Evolutionary conservation across 1,139 yeast species (phyloP).

Genomic region (Taphrina sp.): DNA sequence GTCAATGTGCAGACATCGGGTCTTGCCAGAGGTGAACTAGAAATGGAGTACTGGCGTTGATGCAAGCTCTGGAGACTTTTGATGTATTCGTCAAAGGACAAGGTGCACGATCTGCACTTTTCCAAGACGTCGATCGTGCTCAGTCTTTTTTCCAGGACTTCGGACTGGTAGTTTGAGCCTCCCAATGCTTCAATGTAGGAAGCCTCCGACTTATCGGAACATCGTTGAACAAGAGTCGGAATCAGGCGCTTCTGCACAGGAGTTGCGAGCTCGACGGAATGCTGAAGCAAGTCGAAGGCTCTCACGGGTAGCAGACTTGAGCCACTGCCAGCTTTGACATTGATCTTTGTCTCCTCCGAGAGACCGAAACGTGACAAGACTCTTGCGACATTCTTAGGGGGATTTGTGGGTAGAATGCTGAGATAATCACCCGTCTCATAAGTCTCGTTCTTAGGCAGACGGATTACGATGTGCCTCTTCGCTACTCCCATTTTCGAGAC

Average conservation of each 20-base stretch:
- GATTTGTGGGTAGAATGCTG: slow-evolving; percentile 29
- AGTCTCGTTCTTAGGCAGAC: slow-evolving; percentile 20
- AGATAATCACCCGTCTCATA: slow-evolving; percentile 32
- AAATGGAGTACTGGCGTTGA: slow-evolving; percentile 30
- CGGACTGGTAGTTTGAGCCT: slow-evolving; percentile 23
- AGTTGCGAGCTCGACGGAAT: slow-evolving; percentile 25
- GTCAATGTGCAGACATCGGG: slow-evolving; percentile 25
- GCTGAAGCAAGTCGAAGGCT: slow-evolving; percentile 21
- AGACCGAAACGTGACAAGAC: slow-evolving; percentile 21
- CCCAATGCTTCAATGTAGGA: slow-evolving; percentile 22
- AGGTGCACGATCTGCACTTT: slow-evolving; percentile 10
- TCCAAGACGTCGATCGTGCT: slow-evolving; percentile 30
- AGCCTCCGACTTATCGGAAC: slow-evolving; percentile 13
- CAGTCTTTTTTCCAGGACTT: slow-evolving; percentile 21
- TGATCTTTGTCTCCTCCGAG: slow-evolving; percentile 27
- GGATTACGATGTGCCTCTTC: slow-evolving; percentile 27
- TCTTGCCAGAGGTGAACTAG: slow-evolving; percentile 28
- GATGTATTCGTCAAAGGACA: slow-evolving; percentile 27
- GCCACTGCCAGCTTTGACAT: slow-evolving; percentile 10
- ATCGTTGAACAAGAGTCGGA: slow-evolving; percentile 4
- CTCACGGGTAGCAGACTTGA: slow-evolving; percentile 14
- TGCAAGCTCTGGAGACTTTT: slow-evolving; percentile 20
- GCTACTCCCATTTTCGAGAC: slow-evolving; percentile 20
- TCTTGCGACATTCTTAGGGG: slow-evolving; percentile 20
- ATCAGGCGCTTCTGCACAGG: slow-evolving; percentile 21